phyloP scores from a whole-genome alignment of 164 flowering plant genomes.

The Euptelea pleiosperma region DNA sequence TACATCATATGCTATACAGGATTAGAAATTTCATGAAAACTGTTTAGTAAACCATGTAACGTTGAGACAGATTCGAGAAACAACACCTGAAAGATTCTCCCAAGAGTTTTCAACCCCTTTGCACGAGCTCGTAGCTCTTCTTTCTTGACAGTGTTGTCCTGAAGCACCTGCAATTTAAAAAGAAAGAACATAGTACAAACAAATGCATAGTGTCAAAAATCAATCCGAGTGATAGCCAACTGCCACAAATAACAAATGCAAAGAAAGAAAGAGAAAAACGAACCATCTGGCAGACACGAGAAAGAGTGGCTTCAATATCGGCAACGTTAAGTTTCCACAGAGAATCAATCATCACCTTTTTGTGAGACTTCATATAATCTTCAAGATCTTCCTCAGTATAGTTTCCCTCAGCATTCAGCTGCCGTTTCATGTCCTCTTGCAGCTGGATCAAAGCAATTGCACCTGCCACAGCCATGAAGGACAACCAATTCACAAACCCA shows the following conservation, averaged over 20 bases:
- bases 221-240: background rate
- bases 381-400: slow-evolving; percentile 93
- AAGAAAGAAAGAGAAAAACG: slow-evolving; percentile 14
- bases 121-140: slow-evolving; percentile 93
- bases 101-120: slow-evolving; percentile 85
- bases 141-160: slow-evolving; percentile 70
- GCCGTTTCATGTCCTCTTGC: slow-evolving; percentile 94
- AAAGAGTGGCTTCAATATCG: slow-evolving; percentile 94
- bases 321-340: slow-evolving; percentile 98
- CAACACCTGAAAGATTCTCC: slow-evolving; percentile 85
- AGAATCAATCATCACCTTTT: slow-evolving; percentile 88
- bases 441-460: slow-evolving; percentile 89
- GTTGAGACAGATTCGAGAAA: background rate
- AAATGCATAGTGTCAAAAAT: background rate
- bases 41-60: background rate
- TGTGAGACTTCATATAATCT: slow-evolving; percentile 78
- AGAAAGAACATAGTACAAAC: slow-evolving; percentile 12
- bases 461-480: slow-evolving; percentile 37
- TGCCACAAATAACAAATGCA: background rate
- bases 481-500: background rate
- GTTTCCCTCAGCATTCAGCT: slow-evolving; percentile 86
- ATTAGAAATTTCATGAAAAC: background rate
- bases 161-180: slow-evolving; percentile 82
- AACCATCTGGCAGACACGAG: slow-evolving; percentile 97
- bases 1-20: slow-evolving; percentile 1